Evolutionary conservation across 2,329 filamentous ascomycete genomes (phyloP).

Genomic region (Sordariomycetes sp.): DNA sequence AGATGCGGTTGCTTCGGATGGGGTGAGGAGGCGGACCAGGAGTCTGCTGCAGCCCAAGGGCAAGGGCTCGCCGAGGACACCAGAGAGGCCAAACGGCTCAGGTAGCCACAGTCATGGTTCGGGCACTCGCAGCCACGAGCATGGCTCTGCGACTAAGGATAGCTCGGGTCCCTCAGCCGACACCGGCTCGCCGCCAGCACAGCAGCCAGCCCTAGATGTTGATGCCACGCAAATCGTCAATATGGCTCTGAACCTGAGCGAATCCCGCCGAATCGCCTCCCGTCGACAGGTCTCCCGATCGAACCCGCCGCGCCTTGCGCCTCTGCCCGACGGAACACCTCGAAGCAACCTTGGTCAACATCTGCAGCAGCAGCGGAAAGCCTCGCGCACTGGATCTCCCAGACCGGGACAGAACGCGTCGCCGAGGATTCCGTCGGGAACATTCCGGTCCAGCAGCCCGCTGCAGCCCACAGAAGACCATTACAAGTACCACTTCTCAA

Average conservation of each 20-base stretch:
- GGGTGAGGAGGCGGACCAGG: constrained; percentile 18
- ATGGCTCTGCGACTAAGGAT: background rate
- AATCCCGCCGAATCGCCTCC: constrained; percentile 60
- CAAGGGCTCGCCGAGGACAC: constrained; percentile 4
- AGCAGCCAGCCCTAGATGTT: constrained; percentile 40
- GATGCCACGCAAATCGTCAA: constrained; percentile 88
- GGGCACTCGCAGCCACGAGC: background rate
- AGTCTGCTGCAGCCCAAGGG: constrained; percentile 7
- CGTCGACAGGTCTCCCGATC: constrained; percentile 42
- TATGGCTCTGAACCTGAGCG: constrained; percentile 81
- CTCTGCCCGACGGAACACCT: constrained; percentile 40
- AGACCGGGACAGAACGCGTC: constrained; percentile 33
- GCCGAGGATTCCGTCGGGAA: constrained; percentile 27
- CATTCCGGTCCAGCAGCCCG: constrained; percentile 29
- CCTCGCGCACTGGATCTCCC: constrained; percentile 53
- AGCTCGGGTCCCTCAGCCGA: background rate
- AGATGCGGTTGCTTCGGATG: constrained; percentile 26
- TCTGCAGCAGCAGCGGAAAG: constrained; percentile 60
- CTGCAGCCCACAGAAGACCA: constrained; percentile 39
- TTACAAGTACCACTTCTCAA: constrained; percentile 61
- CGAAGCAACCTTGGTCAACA: constrained; percentile 57
- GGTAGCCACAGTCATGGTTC: too few species aligned
- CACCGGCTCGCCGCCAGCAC: too few species aligned
- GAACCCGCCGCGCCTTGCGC: constrained; percentile 39
- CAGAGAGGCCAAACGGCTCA: constrained; percentile 1